phyloP scores from a whole-genome alignment of 306 rosid species.

The Dryas drummondii region DNA sequence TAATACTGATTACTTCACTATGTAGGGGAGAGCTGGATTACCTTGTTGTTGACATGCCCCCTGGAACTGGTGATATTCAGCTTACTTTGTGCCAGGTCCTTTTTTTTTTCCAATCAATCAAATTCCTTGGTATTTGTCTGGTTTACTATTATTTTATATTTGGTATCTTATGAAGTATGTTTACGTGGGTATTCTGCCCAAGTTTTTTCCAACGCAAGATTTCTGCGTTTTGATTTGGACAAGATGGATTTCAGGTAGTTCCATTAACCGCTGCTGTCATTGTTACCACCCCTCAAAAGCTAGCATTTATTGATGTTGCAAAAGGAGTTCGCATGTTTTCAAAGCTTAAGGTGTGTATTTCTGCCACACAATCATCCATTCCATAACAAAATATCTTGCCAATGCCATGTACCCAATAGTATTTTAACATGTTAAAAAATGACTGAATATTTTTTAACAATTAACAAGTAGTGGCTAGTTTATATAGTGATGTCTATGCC shows the following conservation, averaged over 20 bases:
- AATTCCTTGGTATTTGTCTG: constrained; percentile 4
- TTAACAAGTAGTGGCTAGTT: not conserved
- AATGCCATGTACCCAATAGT: not conserved
- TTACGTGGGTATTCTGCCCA: not conserved
- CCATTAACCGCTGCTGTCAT: constrained; percentile 96
- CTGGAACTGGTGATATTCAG: constrained; percentile 99
- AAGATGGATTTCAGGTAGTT: constrained; percentile 57
- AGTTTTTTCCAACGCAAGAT: not conserved
- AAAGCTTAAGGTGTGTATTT: constrained; percentile 77
- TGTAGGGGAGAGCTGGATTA: constrained; percentile 97
- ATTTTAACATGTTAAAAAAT: not conserved
- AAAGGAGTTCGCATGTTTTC: constrained; percentile 99
- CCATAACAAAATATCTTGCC: not conserved
- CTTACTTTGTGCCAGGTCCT: constrained; percentile 96
- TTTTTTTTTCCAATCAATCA: not conserved
- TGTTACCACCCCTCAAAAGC: constrained; percentile 96
- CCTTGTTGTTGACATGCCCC: constrained; percentile 96
- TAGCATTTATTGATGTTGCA: constrained; percentile 94
- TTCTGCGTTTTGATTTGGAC: constrained; percentile 29
- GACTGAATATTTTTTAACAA: not conserved
- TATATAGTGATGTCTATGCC: constrained; percentile 7
- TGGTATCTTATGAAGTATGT: not conserved
- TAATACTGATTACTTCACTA: constrained; percentile 29
- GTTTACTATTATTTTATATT: not conserved
- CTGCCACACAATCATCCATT: constrained; percentile 12